These are phyloP conservation scores for Russula abietina DNA, from an alignment of 768 basidiomycete genomes.

Conservation along the genomic window DNA sequence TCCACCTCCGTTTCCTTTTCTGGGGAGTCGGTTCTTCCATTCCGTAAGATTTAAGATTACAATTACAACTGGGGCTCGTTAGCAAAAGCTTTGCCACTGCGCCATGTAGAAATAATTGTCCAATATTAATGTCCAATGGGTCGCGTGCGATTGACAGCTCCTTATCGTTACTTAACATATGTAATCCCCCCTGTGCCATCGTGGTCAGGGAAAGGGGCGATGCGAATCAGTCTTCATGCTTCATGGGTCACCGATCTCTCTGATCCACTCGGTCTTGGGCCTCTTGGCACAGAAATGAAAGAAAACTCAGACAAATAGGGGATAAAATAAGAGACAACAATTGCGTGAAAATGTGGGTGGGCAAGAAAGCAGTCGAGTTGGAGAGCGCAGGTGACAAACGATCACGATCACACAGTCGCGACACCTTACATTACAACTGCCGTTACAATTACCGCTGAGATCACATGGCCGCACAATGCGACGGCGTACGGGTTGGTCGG, in stretches of 20 bases:
- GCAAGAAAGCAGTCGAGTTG: no score
- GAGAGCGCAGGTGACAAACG: no score
- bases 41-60: no score
- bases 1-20: conserved; percentile 15
- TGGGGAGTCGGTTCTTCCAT: conserved; percentile 11
- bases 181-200: conserved; percentile 10
- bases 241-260: not conserved
- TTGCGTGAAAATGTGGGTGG: no score
- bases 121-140: no score
- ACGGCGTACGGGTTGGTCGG: not conserved
- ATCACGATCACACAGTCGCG: not conserved
- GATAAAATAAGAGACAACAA: not conserved
- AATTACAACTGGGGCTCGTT: not conserved
- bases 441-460: not conserved
- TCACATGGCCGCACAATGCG: not conserved
- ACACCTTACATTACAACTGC: not conserved
- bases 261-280: not conserved
- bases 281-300: no score
- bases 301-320: not conserved
- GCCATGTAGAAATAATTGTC: not conserved
- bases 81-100: not conserved
- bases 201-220: not conserved
- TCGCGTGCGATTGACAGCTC: conserved; percentile 5
- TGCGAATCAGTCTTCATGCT: not conserved
- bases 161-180: not conserved